Evolutionary conservation across 805 yeast genomes (phyloP).

Genomic region (Cyberlindnera amylophila): DNA sequence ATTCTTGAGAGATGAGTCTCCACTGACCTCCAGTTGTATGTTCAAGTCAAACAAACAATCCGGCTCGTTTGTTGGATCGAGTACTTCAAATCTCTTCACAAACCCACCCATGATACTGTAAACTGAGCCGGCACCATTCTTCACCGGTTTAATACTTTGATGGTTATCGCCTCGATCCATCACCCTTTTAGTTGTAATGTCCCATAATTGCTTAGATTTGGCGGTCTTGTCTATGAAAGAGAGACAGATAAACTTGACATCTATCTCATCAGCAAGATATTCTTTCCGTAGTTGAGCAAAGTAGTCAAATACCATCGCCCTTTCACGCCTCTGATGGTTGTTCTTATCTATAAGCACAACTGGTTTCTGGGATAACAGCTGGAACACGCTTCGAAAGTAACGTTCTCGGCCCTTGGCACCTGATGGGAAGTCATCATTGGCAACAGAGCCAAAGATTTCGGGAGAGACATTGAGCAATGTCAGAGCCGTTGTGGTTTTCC

Average conservation of each 20-base stretch:
- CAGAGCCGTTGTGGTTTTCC: constrained; percentile 78
- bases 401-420: constrained; percentile 40
- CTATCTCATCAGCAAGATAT: constrained; percentile 38
- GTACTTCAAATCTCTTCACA: constrained; percentile 60
- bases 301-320: constrained; percentile 58
- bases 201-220: constrained; percentile 35
- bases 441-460: constrained; percentile 61
- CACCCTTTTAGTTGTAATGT: constrained; percentile 57
- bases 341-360: constrained; percentile 78
- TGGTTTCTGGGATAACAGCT: constrained; percentile 33
- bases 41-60: no score
- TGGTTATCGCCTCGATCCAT: constrained; percentile 77
- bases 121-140: constrained; percentile 46
- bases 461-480: constrained; percentile 55
- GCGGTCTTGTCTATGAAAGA: constrained; percentile 51
- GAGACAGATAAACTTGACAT: constrained; percentile 58
- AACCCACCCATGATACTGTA: constrained; percentile 70
- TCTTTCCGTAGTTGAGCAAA: constrained; percentile 39
- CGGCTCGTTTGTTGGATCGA: no score
- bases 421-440: constrained; percentile 68
- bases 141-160: constrained; percentile 61
- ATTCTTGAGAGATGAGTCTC: no score
- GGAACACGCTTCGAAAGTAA: constrained; percentile 44
- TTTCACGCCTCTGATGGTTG: constrained; percentile 70
- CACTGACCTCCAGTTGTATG: no score